Evolutionary conservation across 1,284 basidiomycete species (phyloP).

Genomic region (Fomitopsis betulina): DNA sequence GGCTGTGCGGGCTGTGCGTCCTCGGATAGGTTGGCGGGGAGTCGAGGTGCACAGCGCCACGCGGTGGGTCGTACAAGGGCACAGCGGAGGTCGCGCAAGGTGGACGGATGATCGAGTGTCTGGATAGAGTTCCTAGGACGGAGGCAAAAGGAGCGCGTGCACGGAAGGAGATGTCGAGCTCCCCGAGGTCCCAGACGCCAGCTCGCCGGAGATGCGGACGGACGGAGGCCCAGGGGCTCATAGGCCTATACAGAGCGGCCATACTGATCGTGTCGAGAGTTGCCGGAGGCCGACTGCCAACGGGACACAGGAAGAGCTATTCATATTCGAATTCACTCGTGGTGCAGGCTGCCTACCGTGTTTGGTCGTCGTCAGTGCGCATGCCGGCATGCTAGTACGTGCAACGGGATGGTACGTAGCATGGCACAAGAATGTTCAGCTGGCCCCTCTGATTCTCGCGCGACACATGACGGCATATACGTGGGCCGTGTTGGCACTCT

Average conservation of each 20-base stretch:
- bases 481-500: not conserved
- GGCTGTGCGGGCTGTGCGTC: not conserved
- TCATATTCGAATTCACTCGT: not conserved
- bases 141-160: not conserved
- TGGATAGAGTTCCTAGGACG: not conserved
- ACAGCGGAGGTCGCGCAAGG: not conserved
- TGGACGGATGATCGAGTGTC: not conserved
- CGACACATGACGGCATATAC: not conserved
- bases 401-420: not conserved
- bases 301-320: not conserved
- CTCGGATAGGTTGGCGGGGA: not conserved
- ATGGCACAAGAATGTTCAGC: not conserved
- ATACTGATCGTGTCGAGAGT: not conserved
- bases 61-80: not conserved
- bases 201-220: not conserved
- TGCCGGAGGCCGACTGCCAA: not conserved
- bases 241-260: not conserved
- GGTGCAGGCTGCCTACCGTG: not conserved
- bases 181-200: not conserved
- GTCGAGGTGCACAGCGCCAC: not conserved
- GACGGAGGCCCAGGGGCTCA: not conserved
- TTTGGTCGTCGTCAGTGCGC: not conserved
- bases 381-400: slow-evolving; percentile 1
- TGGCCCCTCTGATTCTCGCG: not conserved
- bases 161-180: not conserved